These are phyloP conservation scores for Gynostemma pentaphyllum DNA, from an alignment of 306 rosid species.

Conservation along the genomic window DNA sequence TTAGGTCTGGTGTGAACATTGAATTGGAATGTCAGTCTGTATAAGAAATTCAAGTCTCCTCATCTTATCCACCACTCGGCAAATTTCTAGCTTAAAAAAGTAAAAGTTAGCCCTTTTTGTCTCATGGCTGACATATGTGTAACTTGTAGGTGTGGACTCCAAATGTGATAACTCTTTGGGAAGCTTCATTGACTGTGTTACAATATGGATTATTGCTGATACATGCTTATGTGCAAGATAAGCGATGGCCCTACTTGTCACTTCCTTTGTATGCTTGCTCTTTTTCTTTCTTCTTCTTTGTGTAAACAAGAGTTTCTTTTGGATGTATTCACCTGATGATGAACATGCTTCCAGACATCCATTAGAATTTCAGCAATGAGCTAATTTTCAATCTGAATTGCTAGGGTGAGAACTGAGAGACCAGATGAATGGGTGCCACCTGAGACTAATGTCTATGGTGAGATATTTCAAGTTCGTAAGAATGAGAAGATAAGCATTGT, in stretches of 20 bases:
- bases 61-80: background rate
- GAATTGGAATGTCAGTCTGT: background rate
- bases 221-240: conserved; percentile 98
- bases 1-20: background rate
- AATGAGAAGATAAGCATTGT: conserved; percentile 21
- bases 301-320: conserved; percentile 6
- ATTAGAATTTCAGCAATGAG: conserved; percentile 5
- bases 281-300: conserved; percentile 5
- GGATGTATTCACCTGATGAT: background rate
- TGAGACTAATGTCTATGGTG: conserved; percentile 34
- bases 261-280: conserved; percentile 48
- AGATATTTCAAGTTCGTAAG: conserved; percentile 24
- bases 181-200: conserved; percentile 81
- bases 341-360: conserved; percentile 8
- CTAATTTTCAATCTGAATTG: conserved; percentile 19
- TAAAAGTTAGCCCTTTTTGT: background rate
- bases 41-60: background rate
- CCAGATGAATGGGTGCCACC: conserved; percentile 94
- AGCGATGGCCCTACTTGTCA: conserved; percentile 86
- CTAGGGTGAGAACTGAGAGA: conserved; percentile 69
- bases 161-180: conserved; percentile 73
- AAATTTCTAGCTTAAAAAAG: background rate
- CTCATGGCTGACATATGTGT: background rate
- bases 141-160: conserved; percentile 83
- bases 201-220: conserved; percentile 72